Evolutionary conservation across 176 grass and related monocot genomes (phyloP).

Genomic region (Ensete glaucum): DNA sequence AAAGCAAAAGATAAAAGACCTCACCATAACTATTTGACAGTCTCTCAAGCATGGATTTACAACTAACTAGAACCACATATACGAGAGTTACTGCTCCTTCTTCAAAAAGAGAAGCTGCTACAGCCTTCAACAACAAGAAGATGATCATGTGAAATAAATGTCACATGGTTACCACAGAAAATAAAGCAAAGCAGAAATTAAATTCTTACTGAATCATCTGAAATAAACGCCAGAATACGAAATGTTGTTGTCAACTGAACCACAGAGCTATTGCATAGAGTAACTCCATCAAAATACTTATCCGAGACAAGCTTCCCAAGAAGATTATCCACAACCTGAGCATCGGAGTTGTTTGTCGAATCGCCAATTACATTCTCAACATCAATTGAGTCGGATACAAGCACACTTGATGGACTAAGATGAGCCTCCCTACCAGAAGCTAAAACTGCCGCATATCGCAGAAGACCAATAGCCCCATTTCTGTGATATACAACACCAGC

Average conservation of each 20-base stretch:
- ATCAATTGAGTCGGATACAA: conserved; percentile 93
- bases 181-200: conserved; percentile 15
- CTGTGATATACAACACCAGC: conserved; percentile 94
- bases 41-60: conserved; percentile 93
- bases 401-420: conserved; percentile 74
- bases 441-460: conserved; percentile 84
- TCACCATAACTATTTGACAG: conserved; percentile 94
- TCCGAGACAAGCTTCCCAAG: conserved; percentile 77
- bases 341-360: conserved; percentile 60
- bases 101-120: conserved; percentile 86
- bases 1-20: background rate
- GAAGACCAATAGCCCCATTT: conserved; percentile 77
- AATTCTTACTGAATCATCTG: conserved; percentile 61
- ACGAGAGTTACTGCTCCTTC: conserved; percentile 89
- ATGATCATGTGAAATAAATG: conserved; percentile 1
- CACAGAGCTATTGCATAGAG: conserved; percentile 64
- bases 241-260: conserved; percentile 83
- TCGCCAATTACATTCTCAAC: conserved; percentile 82
- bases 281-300: conserved; percentile 84
- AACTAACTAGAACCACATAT: conserved; percentile 80
- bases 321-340: conserved; percentile 81
- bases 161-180: background rate
- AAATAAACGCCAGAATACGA: conserved; percentile 89
- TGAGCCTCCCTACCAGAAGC: conserved; percentile 94
- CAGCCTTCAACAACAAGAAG: conserved; percentile 49